Base-by-base conservation (phyloP, 2,329 filamentous ascomycete species). In the Penicillium concentricum region DNA sequence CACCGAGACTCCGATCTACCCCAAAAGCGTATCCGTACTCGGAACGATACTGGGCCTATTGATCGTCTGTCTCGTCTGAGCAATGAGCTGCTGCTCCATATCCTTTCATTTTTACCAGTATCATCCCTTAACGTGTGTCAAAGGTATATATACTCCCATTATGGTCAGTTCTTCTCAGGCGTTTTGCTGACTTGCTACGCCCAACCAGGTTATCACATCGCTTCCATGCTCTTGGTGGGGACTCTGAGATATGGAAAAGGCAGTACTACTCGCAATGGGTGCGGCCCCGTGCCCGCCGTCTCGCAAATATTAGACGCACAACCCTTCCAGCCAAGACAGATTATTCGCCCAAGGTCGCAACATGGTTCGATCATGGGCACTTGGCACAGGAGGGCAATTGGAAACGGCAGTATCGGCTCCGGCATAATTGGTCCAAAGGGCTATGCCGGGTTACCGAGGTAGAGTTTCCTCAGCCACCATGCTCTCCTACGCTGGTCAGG, bases 211-310 rank as follows among this genome's bases (percentile, higher is more conserved):
- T 74, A n/a, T 97, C 91, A 2, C 85, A 78, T 52, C 90, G 89
- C 57, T 89, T 96, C 69, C 81, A 86, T 64, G 81, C 80, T 38
- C 82, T 97, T 18, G 83, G 90, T 8, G 82, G 83, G 53, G 94
- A 97, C 73, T 88, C 89, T 0, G 91, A 97, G 71, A 78, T 97
- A 55, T 99, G 94, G 94, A 94, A 93, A 72, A 83, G 84, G 15
- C 84, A 91, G 48, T 99, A 96, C 76, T 96, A 95, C 75, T 82
- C 86, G 26, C 87, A 89, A 60, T 97, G 96, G 74, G 90, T 97
- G 30, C 83, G 90, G 35, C 92, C 91, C 38, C 85, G 92, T 68
- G 89, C 89, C 35, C 82, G 89, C 63, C 85, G 89, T 56, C 86
- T 93, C 54, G 89, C 90, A 0, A 88, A 88, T 22, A 83, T 88